Base-by-base conservation (phyloP, 495 filamentous ascomycete genomes). In the Podospora bellae-mahoneyi region DNA sequence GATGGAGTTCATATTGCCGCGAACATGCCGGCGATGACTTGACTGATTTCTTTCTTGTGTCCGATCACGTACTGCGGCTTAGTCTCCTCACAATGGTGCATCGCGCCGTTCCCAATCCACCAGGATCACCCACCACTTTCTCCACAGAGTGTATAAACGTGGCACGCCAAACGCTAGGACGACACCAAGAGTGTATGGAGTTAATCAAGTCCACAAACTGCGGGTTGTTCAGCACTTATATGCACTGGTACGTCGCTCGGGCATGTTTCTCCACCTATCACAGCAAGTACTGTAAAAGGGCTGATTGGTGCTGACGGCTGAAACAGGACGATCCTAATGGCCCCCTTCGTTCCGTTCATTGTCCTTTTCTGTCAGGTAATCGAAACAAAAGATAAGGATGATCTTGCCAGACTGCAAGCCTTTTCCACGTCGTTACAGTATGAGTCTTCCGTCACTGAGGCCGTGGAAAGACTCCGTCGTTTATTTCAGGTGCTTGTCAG, bases 351-450 rank as follows among this genome's bases (percentile, higher is more conserved):
- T 59, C 88, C 88, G 0, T 91, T 89, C 77, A 88, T 89, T 53
- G 86, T 89, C 1, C 78, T 91, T 1, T 90, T 91, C 77, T 89
- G 88, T 76, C 84, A 90, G 60, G 84, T 86, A 0, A 87, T 91
- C 66, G 82, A 85, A 67, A 80, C 78, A 0, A 75, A 68, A 0
- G 73, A 77, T 32, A 64, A 71, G 26, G 70, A 74, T 20, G 87
- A 89, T 64, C 80, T 89, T 4, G 58, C 71, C n/a, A 77, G 78
- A 0, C 82, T 90, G 0, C 80, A 83, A 28, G 81, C 82, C 3
- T 90, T 90, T 69, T 80, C 88, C 39, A 69, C 73, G 4, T 88
- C 86, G 16, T 81, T 90, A 1, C 78, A 81, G 54, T 76, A 82
- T 0, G 77, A 83, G 20, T 78, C 74, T 34, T 75, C 76, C 3